Evolutionary conservation across 352 stramenopile species (phyloP).

Genomic region (Globisporangium perplexum): DNA sequence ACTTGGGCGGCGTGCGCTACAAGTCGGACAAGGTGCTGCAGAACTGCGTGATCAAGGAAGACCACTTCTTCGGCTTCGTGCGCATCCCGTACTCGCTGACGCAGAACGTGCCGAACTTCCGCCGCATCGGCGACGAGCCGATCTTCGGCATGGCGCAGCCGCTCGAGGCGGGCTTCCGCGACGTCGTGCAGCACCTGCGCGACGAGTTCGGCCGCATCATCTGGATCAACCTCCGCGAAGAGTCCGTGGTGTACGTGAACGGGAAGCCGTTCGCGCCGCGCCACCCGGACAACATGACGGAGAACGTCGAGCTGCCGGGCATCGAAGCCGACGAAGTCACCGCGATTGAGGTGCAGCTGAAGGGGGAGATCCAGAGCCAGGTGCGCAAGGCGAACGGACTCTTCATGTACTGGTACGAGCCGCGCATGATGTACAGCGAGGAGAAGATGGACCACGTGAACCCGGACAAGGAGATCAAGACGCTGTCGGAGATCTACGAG

Average conservation of each 20-base stretch:
- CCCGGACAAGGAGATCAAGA: slow-evolving; percentile 67
- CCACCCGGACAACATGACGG: slow-evolving; percentile 69
- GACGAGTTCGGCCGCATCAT: slow-evolving; percentile 63
- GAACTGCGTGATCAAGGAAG: slow-evolving; percentile 83
- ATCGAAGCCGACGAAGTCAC: slow-evolving; percentile 89
- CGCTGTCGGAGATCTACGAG: slow-evolving; percentile 64
- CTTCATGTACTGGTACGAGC: slow-evolving; percentile 86
- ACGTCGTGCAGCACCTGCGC: slow-evolving; percentile 57
- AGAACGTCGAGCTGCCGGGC: slow-evolving; percentile 85
- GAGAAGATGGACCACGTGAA: slow-evolving; percentile 82
- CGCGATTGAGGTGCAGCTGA: slow-evolving; percentile 79
- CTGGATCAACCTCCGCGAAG: slow-evolving; percentile 90
- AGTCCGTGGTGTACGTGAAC: slow-evolving; percentile 89
- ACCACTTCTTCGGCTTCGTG: slow-evolving; percentile 85
- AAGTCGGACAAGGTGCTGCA: slow-evolving; percentile 78
- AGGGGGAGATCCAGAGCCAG: slow-evolving; percentile 76
- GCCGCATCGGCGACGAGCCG: slow-evolving; percentile 66
- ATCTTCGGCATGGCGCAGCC: slow-evolving; percentile 85
- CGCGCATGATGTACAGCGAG: slow-evolving; percentile 66
- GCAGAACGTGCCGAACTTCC: slow-evolving; percentile 81
- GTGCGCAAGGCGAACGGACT: slow-evolving; percentile 67
- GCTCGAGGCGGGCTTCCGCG: slow-evolving; percentile 62
- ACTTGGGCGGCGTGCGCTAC: slow-evolving; percentile 74
- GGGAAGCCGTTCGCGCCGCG: slow-evolving; percentile 84
- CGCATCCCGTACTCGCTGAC: slow-evolving; percentile 62